Percentiles rank a stretch among this genome's conserved stretches.
These are phyloP conservation scores for Botryotinia narcissicola DNA, from an alignment of 2,329 filamentous ascomycete genomes.

Conservation along the genomic window DNA sequence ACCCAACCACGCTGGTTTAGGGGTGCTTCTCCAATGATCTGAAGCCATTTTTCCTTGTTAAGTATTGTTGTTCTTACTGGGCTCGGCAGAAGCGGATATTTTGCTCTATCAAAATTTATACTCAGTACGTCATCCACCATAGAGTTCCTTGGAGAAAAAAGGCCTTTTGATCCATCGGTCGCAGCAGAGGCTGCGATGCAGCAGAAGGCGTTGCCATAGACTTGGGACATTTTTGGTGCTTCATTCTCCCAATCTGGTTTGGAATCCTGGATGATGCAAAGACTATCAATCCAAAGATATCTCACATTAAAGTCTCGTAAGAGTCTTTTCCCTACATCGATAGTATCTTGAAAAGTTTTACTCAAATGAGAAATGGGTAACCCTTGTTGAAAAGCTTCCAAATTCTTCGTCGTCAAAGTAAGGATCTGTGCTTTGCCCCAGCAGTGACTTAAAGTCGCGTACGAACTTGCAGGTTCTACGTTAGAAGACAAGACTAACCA, in stretches of 20 bases:
- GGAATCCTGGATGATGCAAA: conserved; percentile 21
- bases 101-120: neutral
- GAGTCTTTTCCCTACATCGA: neutral
- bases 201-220: conserved; percentile 6
- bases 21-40: neutral
- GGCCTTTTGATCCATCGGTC: neutral
- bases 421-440: conserved; percentile 13
- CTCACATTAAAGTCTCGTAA: neutral
- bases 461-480: neutral
- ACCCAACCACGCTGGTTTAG: neutral
- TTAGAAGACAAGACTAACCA: neutral
- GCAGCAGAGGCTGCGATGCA: conserved; percentile 14
- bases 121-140: neutral
- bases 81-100: neutral
- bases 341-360: neutral
- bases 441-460: conserved; percentile 18
- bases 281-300: conserved; percentile 21
- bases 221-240: neutral
- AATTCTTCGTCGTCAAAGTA: conserved; percentile 1
- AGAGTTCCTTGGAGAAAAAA: conserved; percentile 3
- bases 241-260: conserved; percentile 17
- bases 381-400: conserved; percentile 3
- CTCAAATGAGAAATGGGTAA: neutral
- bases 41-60: neutral
- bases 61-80: neutral